Evolutionary conservation across 1,284 basidiomycete genomes (phyloP).

Genomic region (Tremellales sp.): DNA sequence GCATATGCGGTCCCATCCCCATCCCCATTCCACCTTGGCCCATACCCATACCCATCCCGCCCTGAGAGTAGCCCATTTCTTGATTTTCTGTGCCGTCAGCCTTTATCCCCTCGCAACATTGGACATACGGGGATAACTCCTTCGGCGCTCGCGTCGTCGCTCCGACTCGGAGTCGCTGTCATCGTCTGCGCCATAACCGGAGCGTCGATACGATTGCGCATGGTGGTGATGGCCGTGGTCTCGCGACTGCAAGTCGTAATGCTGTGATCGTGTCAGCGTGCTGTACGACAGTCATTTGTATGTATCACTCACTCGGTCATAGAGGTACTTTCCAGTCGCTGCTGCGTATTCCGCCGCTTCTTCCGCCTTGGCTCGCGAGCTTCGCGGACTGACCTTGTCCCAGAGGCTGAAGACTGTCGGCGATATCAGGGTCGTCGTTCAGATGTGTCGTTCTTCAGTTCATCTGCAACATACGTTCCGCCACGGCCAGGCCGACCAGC

Average conservation of each 20-base stretch:
- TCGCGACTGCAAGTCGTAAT: constrained; percentile 26
- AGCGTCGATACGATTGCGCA: constrained; percentile 4
- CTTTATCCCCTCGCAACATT: constrained; percentile 5
- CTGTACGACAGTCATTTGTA: background rate
- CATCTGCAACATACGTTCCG: constrained; percentile 33
- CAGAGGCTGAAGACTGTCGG: constrained; percentile 37
- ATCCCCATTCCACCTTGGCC: constrained; percentile 6
- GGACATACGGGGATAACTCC: constrained; percentile 5
- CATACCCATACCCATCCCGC: constrained; percentile 12
- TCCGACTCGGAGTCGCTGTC: constrained; percentile 13
- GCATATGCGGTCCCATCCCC: no score
- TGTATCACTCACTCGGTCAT: constrained; percentile 31
- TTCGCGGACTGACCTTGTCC: constrained; percentile 33
- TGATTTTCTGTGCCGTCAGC: constrained; percentile 12
- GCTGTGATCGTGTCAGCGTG: constrained; percentile 15
- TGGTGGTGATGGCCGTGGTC: constrained; percentile 7
- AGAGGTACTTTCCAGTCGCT: constrained; percentile 43
- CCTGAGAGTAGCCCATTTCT: constrained; percentile 10
- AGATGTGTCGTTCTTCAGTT: background rate
- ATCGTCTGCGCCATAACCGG: constrained; percentile 14
- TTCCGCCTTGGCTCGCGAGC: constrained; percentile 23
- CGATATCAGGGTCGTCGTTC: background rate
- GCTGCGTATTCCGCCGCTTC: constrained; percentile 42
- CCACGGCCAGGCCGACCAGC: constrained; percentile 40
- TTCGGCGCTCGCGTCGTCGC: constrained; percentile 4